Evolutionary conservation across 176 grass and related monocot species (phyloP), one percentile per base, ranked within the genome.

Genomic region (Alloteropsis semialata): DNA sequence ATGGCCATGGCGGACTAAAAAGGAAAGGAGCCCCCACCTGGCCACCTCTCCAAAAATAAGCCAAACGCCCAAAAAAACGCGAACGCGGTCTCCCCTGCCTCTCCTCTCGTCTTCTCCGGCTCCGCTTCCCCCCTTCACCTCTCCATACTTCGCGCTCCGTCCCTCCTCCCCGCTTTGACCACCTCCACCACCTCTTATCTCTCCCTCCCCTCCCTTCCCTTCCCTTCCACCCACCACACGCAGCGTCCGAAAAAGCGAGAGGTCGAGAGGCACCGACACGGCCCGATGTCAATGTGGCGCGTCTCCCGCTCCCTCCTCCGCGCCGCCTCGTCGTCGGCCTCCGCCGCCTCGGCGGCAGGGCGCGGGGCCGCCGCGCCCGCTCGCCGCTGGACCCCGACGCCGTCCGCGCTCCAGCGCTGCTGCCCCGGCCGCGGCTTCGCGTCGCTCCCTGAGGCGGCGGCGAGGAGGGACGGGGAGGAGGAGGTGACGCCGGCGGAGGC

Each of bases 401-500:
- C 61, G 11, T 46, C 1, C 62, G 50, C 45, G 7, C 77, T 81
- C 51, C 22, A 55, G 68, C 51, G 61, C 30, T 65, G 59, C 65
- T 72, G 62, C 53, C 19, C 43, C 69, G 33, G 45, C 37, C 67
- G 71, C 81, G 64, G 72, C 65, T 77, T 64, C 55, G 76, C 91
- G 25, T 89, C 89, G 14, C 60, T 78, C 0, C 95, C 88, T 16
- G 78, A 61, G 1, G 70, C 71, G 59, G 60, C 79, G 55, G 64
- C 51, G 12, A 42, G 51, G 65, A 67, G 36, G 76, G 86, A 65
- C 5, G 51, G 33, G 58, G 85, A 77, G 57, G 82, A 69, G 59
- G 78, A 81, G 70, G 70, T 98, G 48, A 98, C 91, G 63, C 12
- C 90, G 17, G 85, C 81, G 76, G 96, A 98, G 92, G 87, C 89